A percentile compares a stretch with the other conserved stretches of the same genome.
phyloP scores from a whole-genome alignment of 2,329 filamentous ascomycete species.

The Stagonosporopsis chrysanthemi region DNA sequence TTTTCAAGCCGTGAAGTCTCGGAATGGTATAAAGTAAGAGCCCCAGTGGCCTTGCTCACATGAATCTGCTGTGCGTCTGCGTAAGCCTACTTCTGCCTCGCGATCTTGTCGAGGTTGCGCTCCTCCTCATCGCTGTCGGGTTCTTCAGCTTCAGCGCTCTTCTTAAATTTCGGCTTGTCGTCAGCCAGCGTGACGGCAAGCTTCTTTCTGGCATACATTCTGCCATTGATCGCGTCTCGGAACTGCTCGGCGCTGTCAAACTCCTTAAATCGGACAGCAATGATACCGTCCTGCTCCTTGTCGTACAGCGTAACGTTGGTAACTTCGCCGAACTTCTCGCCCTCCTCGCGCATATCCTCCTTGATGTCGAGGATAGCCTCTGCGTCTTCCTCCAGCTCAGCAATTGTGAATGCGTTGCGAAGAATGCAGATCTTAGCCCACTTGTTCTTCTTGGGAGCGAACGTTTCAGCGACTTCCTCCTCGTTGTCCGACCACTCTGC shows the following conservation, averaged over 20 bases:
- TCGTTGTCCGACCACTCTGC: conserved; percentile 95
- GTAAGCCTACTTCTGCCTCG: conserved; percentile 14
- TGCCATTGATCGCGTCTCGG: conserved; percentile 29
- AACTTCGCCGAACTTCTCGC: conserved; percentile 82
- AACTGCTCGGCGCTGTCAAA: conserved; percentile 64
- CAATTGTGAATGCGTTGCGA: conserved; percentile 89
- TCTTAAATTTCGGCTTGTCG: conserved; percentile 42
- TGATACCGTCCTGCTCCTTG: conserved; percentile 81
- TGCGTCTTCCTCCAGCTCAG: conserved; percentile 85
- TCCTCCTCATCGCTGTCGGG: conserved; percentile 39
- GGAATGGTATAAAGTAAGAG: not conserved
- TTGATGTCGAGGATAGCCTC: conserved; percentile 88
- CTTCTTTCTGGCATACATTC: conserved; percentile 23
- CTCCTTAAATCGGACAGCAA: conserved; percentile 81
- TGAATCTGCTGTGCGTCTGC: not conserved
- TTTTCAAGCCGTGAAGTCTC: not conserved
- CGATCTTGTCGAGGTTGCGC: conserved; percentile 17
- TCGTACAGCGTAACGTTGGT: conserved; percentile 94
- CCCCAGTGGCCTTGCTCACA: not conserved
- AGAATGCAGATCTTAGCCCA: conserved; percentile 86
- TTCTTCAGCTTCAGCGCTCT: conserved; percentile 32
- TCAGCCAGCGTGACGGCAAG: conserved; percentile 36
- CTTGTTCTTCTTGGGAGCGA: conserved; percentile 60
- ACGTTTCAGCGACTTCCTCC: conserved; percentile 53
- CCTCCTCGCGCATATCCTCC: conserved; percentile 91